Evolutionary conservation across 202 grass and related monocot genomes (phyloP).

Genomic region (Dendrocalamus latiflorus): DNA sequence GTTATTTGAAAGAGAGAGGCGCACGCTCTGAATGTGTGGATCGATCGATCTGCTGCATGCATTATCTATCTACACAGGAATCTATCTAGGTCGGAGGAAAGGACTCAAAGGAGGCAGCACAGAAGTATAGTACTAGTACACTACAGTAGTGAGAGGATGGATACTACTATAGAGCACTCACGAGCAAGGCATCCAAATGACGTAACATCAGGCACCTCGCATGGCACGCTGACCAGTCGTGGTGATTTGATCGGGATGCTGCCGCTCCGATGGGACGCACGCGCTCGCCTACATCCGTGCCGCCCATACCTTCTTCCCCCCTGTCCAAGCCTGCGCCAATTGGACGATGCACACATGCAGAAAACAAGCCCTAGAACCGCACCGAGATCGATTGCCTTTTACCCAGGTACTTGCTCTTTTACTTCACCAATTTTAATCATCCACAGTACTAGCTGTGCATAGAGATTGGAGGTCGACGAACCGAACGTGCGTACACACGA

Average conservation of each 20-base stretch:
- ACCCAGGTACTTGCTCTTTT: no score
- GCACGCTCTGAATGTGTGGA: background rate
- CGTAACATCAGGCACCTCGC: slow-evolving; percentile 25
- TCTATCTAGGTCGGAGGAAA: background rate
- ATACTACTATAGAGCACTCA: slow-evolving; percentile 18
- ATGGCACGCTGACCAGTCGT: slow-evolving; percentile 34
- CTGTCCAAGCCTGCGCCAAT: no score
- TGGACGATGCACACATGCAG: no score
- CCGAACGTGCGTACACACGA: background rate
- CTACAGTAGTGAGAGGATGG: background rate
- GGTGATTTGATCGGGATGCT: slow-evolving; percentile 44
- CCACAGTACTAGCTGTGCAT: background rate
- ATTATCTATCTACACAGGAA: background rate
- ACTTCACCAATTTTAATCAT: no score
- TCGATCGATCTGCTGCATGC: background rate
- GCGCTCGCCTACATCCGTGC: background rate
- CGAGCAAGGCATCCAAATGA: slow-evolving; percentile 24
- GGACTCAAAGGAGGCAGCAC: background rate
- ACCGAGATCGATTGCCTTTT: no score
- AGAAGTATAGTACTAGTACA: background rate
- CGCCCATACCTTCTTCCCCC: background rate
- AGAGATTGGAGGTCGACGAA: background rate
- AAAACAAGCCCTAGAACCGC: no score
- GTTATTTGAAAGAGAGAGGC: no score
- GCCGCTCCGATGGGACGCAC: slow-evolving; percentile 42